Conservation (phyloP, 2,329 filamentous ascomycete species). For the Akanthomyces muscarius region DNA sequence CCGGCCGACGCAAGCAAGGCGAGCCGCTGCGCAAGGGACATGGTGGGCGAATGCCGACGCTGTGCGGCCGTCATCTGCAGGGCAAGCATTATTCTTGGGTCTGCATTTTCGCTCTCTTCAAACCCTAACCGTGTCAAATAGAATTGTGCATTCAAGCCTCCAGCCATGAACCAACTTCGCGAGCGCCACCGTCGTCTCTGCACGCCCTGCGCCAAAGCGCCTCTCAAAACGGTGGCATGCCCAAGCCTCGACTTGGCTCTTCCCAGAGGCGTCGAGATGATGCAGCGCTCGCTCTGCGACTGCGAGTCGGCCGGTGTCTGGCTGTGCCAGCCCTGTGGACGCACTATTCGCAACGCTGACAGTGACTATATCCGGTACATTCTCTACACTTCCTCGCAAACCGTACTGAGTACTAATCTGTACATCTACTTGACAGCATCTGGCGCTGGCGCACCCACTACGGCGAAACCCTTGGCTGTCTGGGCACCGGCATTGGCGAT, state of each 20-base stretch:
- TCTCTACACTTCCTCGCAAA: too few relatives aligned
- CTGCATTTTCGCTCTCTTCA: neutral
- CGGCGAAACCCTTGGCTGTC: conserved; percentile 70
- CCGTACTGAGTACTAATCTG: too few relatives aligned
- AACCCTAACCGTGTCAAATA: conserved; percentile 32
- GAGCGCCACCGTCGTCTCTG: conserved; percentile 81
- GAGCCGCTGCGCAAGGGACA: conserved; percentile 76
- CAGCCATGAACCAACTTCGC: conserved; percentile 61
- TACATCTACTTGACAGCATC: conserved; percentile 43
- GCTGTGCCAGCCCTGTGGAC: conserved; percentile 82
- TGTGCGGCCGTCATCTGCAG: conserved; percentile 77
- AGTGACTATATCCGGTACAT: conserved; percentile 55
- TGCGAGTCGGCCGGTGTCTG: conserved; percentile 62
- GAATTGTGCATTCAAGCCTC: conserved; percentile 89
- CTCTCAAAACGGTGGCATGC: conserved; percentile 54
- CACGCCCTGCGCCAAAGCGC: conserved; percentile 66
- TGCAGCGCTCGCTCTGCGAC: conserved; percentile 54
- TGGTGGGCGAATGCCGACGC: conserved; percentile 77
- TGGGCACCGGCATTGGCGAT: conserved; percentile 84
- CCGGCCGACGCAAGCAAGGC: conserved; percentile 58
- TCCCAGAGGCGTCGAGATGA: conserved; percentile 47
- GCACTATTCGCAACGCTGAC: conserved; percentile 59
- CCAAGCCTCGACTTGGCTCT: conserved; percentile 42
- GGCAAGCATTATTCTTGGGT: conserved; percentile 46
- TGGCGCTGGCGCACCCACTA: conserved; percentile 91